Evolutionary conservation across 495 filamentous ascomycete species (phyloP).

Genomic region (Penicilliopsis zonata): DNA sequence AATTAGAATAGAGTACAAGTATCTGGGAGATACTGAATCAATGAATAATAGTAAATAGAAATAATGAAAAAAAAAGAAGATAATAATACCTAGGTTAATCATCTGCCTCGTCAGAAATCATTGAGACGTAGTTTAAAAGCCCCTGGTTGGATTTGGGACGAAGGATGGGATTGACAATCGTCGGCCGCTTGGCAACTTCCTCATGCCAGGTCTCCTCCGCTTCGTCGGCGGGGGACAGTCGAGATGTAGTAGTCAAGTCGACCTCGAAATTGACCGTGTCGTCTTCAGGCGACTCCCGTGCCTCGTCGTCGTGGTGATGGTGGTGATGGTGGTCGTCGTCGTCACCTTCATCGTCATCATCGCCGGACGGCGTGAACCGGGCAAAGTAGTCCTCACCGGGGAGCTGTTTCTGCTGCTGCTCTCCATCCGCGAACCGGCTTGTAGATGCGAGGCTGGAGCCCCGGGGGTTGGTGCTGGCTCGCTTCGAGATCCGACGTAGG

Average conservation of each 20-base stretch:
- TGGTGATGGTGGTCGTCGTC: conserved; percentile 7
- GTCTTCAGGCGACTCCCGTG: too few species aligned
- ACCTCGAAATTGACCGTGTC: too few species aligned
- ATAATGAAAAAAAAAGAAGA: too few species aligned
- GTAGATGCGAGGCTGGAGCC: conserved; percentile 36
- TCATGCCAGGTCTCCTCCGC: conserved; percentile 36
- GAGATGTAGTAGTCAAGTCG: too few species aligned
- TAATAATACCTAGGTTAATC: too few species aligned
- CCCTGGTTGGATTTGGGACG: conserved; percentile 58
- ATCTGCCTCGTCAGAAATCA: too few species aligned
- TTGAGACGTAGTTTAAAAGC: conserved; percentile 50
- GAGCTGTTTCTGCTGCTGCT: conserved; percentile 23
- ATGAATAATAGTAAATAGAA: too few species aligned
- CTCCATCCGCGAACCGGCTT: conserved; percentile 13
- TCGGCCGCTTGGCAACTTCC: conserved; percentile 42
- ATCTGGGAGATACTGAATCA: too few species aligned
- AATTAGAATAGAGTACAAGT: too few species aligned
- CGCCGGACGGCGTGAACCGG: conserved; percentile 34
- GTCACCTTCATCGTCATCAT: conserved; percentile 16
- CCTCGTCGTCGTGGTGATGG: too few species aligned
- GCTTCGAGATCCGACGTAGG: conserved; percentile 39
- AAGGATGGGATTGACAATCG: conserved; percentile 25
- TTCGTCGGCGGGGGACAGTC: conserved; percentile 10
- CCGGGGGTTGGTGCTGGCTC: conserved; percentile 26
- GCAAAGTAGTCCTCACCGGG: conserved; percentile 54